phyloP scores from a whole-genome alignment of 2,329 filamentous ascomycete species.

The Aphanoascus verrucosus region DNA sequence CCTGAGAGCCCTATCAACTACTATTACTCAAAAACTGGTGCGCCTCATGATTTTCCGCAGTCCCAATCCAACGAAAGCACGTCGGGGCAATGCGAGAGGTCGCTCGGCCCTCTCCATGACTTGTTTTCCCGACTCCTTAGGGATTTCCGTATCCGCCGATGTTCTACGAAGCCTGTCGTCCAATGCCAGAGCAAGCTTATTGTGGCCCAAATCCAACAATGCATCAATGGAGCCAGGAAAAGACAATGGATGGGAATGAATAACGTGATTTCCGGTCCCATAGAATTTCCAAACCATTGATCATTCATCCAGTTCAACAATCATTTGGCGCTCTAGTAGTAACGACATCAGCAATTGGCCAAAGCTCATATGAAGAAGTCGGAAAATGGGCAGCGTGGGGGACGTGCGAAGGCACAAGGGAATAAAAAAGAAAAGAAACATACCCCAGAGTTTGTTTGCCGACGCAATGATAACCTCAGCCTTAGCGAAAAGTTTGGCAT shows the following conservation, averaged over 20 bases:
- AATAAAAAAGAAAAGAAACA: conserved; percentile 11
- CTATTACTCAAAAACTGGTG: too few relatives aligned
- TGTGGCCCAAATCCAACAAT: neutral
- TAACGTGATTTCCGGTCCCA: neutral
- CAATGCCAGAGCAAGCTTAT: neutral
- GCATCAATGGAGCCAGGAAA: too few relatives aligned
- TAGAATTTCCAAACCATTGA: neutral
- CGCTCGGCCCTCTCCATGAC: neutral
- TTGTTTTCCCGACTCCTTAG: neutral
- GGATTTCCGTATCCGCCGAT: neutral
- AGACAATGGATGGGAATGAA: neutral
- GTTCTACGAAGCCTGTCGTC: neutral
- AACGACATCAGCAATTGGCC: neutral
- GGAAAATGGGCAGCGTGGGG: too few relatives aligned
- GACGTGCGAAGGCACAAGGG: too few relatives aligned
- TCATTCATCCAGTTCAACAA: conserved; percentile 12
- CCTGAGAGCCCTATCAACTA: too few relatives aligned
- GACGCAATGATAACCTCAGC: conserved; percentile 58
- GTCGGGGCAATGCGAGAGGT: neutral
- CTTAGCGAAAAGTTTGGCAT: conserved; percentile 54
- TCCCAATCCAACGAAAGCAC: too few relatives aligned
- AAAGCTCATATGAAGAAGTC: too few relatives aligned
- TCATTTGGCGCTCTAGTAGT: conserved; percentile 10
- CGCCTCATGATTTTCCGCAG: too few relatives aligned
- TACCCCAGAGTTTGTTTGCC: conserved; percentile 57